Conservation (phyloP, 139 green algal genomes). For the Tetradesmus obliquus region DNA sequence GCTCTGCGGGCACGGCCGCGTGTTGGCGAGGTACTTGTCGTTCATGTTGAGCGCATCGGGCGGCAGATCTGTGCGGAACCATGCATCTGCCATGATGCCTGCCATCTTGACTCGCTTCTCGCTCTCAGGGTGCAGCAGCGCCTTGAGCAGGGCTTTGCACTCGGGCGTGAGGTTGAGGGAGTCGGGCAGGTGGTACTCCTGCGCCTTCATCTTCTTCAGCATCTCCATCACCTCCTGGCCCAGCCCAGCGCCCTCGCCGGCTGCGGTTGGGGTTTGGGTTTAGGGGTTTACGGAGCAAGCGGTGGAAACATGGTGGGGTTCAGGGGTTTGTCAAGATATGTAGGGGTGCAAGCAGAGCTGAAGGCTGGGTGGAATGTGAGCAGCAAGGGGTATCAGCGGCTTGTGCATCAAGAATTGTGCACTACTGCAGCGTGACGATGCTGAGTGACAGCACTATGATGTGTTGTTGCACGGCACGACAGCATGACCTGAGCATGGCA, state of each 20-base stretch:
- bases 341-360: too few relatives aligned
- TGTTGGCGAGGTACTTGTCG: slow-evolving; percentile 40
- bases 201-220: slow-evolving; percentile 42
- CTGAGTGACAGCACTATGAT: too few relatives aligned
- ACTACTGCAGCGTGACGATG: too few relatives aligned
- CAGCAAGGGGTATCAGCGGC: too few relatives aligned
- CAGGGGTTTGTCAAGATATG: too few relatives aligned
- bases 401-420: too few relatives aligned
- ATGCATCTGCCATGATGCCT: slow-evolving; percentile 84
- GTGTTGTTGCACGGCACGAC: too few relatives aligned
- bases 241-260: not conserved
- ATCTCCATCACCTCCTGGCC: slow-evolving; percentile 70
- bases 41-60: slow-evolving; percentile 55
- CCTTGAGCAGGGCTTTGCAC: slow-evolving; percentile 50
- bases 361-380: too few relatives aligned
- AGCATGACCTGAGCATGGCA: too few relatives aligned
- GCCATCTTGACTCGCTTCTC: slow-evolving; percentile 61
- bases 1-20: slow-evolving; percentile 38
- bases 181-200: slow-evolving; percentile 46
- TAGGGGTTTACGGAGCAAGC: not conserved
- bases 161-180: slow-evolving; percentile 42
- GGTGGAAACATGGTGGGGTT: not conserved
- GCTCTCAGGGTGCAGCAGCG: slow-evolving; percentile 60
- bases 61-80: slow-evolving; percentile 82
- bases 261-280: not conserved